Conservation (phyloP, 305 asterid species). For the Rubia peregrina region DNA sequence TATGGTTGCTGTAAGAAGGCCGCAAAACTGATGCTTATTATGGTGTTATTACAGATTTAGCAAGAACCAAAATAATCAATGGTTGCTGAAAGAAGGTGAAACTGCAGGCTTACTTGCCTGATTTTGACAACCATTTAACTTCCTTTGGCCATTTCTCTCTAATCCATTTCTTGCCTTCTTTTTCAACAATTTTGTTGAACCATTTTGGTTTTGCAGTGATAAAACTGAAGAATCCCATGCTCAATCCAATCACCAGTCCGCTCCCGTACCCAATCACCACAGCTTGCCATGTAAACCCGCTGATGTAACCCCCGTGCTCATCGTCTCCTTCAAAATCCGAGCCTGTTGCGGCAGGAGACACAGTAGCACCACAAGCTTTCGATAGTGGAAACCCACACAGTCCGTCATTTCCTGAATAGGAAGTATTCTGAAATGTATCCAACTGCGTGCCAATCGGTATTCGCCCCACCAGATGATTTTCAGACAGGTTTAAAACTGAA, state of each 20-base stretch:
- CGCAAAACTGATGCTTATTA: too few species aligned
- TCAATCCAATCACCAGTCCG: conserved; percentile 7
- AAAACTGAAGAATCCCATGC: conserved; percentile 6
- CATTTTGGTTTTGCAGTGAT: conserved; percentile 12
- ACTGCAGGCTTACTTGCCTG: background rate
- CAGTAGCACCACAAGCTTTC: background rate
- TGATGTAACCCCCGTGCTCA: background rate
- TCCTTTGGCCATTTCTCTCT: conserved; percentile 4
- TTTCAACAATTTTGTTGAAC: conserved; percentile 2
- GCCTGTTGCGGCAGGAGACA: background rate
- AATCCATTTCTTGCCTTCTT: background rate
- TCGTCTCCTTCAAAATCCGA: background rate
- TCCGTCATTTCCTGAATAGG: conserved; percentile 15
- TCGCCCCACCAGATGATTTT: conserved; percentile 18
- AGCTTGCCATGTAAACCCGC: conserved; percentile 16
- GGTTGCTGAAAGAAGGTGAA: background rate
- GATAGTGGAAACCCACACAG: conserved; percentile 23
- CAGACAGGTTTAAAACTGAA: conserved; percentile 16
- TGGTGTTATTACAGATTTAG: background rate
- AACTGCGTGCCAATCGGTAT: conserved; percentile 23
- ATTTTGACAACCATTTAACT: background rate
- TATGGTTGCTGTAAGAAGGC: too few species aligned
- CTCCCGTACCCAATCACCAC: conserved; percentile 9
- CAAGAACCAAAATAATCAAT: background rate
- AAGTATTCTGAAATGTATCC: conserved; percentile 15